phyloP scores from a whole-genome alignment of 371 early-diverging fungal species.

The Rhizopus microsporus region DNA sequence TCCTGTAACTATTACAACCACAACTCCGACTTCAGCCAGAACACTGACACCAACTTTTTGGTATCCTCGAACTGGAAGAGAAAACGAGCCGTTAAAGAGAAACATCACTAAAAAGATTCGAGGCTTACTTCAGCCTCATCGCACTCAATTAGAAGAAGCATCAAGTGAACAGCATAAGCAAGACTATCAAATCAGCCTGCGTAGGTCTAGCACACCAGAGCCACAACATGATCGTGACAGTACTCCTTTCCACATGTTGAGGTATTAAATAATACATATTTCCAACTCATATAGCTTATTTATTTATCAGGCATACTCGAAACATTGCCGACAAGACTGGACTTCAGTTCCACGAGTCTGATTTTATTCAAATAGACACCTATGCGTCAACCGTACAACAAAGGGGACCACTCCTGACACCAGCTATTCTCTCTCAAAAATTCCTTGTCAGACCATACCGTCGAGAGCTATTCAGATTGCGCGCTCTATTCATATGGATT shows the following conservation, averaged over 20 bases:
- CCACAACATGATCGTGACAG: conserved; percentile 9
- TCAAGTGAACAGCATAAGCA: conserved; percentile 23
- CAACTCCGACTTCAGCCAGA: not conserved
- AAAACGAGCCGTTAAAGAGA: conserved; percentile 27
- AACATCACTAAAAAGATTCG: conserved; percentile 34
- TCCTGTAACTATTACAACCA: not conserved
- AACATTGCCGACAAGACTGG: conserved; percentile 18
- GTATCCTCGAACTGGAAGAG: conserved; percentile 40
- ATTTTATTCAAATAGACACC: conserved; percentile 55
- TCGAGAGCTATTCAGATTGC: conserved; percentile 44
- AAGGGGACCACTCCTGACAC: conserved; percentile 52
- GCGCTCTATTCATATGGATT: conserved; percentile 60
- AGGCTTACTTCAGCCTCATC: conserved; percentile 39
- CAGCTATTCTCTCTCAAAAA: conserved; percentile 53
- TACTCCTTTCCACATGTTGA: conserved; percentile 36
- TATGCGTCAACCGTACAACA: conserved; percentile 61
- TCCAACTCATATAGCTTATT: not conserved
- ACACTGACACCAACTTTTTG: conserved; percentile 33
- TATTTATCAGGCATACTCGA: conserved; percentile 20
- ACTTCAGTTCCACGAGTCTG: conserved; percentile 24
- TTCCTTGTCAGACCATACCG: conserved; percentile 57
- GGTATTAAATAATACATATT: conserved; percentile 15
- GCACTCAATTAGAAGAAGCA: conserved; percentile 32
- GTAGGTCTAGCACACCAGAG: conserved; percentile 28
- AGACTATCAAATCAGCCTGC: conserved; percentile 25